These are phyloP conservation scores for Zalaria obscura DNA, from an alignment of 2,329 filamentous ascomycete species.

Conservation along the genomic window DNA sequence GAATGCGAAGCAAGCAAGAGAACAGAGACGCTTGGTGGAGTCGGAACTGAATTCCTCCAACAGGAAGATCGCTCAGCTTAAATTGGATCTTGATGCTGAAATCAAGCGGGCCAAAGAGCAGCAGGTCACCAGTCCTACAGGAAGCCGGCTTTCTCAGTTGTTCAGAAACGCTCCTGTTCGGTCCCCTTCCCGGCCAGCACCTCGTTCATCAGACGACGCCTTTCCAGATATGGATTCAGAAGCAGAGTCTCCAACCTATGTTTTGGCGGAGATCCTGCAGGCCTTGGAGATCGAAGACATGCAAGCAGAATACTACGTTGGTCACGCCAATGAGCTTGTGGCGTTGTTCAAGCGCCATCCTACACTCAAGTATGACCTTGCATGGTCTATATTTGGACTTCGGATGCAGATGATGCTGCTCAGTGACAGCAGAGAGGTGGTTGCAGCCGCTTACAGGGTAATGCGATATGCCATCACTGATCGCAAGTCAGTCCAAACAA, in stretches of 20 bases:
- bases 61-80: slow-evolving; percentile 47
- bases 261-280: slow-evolving; percentile 78
- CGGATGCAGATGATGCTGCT: slow-evolving; percentile 92
- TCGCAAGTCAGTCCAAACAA: slow-evolving; percentile 73
- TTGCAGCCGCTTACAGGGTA: slow-evolving; percentile 86
- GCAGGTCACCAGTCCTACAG: slow-evolving; percentile 5
- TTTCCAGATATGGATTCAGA: slow-evolving; percentile 46
- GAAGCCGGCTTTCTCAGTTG: slow-evolving; percentile 40
- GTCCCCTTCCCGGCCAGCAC: slow-evolving; percentile 30
- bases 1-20: slow-evolving; percentile 89
- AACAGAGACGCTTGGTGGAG: slow-evolving; percentile 42
- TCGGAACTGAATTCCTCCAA: slow-evolving; percentile 85
- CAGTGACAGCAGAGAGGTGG: slow-evolving; percentile 89
- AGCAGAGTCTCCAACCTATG: slow-evolving; percentile 79
- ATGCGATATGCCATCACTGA: slow-evolving; percentile 92
- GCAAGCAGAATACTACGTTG: slow-evolving; percentile 89
- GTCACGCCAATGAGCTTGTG: slow-evolving; percentile 81
- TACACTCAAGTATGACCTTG: slow-evolving; percentile 88
- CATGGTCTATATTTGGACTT: slow-evolving; percentile 88
- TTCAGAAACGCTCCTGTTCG: slow-evolving; percentile 42
- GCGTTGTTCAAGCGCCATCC: slow-evolving; percentile 90
- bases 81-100: slow-evolving; percentile 44
- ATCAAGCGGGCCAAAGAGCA: slow-evolving; percentile 43
- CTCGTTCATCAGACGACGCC: neutral
- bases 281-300: slow-evolving; percentile 78